Conservation (phyloP, 768 basidiomycete genomes). For the Pulveroboletus sp. region DNA sequence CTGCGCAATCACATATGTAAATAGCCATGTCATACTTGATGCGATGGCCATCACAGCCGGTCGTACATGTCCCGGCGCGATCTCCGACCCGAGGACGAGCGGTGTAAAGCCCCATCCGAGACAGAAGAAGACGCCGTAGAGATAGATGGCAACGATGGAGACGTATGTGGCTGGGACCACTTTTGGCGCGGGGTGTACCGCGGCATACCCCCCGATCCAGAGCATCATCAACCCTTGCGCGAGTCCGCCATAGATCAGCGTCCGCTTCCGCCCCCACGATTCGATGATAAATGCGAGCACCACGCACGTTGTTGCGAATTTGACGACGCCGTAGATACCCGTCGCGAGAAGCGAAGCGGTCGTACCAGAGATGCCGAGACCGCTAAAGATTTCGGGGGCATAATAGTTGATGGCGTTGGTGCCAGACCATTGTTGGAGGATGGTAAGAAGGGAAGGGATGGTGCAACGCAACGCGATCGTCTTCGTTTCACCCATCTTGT, state of each 20-base stretch:
- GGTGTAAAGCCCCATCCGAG: constrained; percentile 34
- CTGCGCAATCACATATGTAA: constrained; percentile 38
- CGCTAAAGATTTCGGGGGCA: constrained; percentile 34
- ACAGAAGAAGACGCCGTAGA: constrained; percentile 36
- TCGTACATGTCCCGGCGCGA: constrained; percentile 37
- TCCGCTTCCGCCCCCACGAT: constrained; percentile 37
- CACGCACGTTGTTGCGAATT: constrained; percentile 30
- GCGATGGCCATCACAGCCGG: constrained; percentile 32
- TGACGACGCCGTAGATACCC: constrained; percentile 41
- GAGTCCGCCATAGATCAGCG: constrained; percentile 36
- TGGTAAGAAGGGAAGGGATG: constrained; percentile 33
- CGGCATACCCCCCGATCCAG: constrained; percentile 34
- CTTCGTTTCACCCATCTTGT: constrained; percentile 33
- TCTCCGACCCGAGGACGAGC: constrained; percentile 34
- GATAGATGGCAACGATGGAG: constrained; percentile 35
- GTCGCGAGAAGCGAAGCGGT: constrained; percentile 37
- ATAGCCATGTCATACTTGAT: constrained; percentile 32
- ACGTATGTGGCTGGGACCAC: constrained; percentile 32
- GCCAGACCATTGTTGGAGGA: constrained; percentile 41
- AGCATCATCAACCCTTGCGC: constrained; percentile 36
- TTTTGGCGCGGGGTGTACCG: constrained; percentile 24
- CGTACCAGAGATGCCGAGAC: constrained; percentile 33
- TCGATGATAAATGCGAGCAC: constrained; percentile 39
- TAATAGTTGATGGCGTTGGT: constrained; percentile 44
- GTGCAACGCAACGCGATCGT: constrained; percentile 29